A percentile compares a stretch with the other conserved stretches of the same genome.
phyloP scores from a whole-genome alignment of 805 yeast genomes.

The Kodamaea neixiangensis region DNA sequence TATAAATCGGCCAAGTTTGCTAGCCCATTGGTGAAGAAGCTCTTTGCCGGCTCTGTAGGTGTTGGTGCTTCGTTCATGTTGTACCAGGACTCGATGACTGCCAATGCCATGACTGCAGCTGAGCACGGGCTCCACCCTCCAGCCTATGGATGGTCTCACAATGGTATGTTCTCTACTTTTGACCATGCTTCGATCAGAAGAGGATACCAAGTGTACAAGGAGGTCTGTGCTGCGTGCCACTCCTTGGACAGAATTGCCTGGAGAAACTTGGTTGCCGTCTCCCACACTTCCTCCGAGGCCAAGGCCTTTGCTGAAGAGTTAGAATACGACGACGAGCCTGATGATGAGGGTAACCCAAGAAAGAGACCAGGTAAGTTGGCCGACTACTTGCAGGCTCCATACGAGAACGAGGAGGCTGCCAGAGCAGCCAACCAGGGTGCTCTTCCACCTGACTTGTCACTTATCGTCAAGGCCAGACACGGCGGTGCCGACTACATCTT shows the following conservation, averaged over 20 bases:
- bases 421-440: slow-evolving; percentile 99
- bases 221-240: slow-evolving; percentile 99
- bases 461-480: slow-evolving; percentile 98
- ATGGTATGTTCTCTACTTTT: slow-evolving; percentile 85
- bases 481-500: slow-evolving; percentile 97
- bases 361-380: slow-evolving; percentile 98
- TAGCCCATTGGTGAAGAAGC: slow-evolving; percentile 41
- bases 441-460: slow-evolving; percentile 94
- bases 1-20: slow-evolving; percentile 13
- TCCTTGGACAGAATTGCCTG: slow-evolving; percentile 96
- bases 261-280: slow-evolving; percentile 97
- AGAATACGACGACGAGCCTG: slow-evolving; percentile 96
- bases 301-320: slow-evolving; percentile 93
- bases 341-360: slow-evolving; percentile 95
- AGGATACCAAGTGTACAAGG: slow-evolving; percentile 98
- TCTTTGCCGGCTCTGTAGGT: slow-evolving; percentile 68
- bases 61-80: slow-evolving; percentile 77
- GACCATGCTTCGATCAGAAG: slow-evolving; percentile 97
- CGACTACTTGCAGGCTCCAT: slow-evolving; percentile 92
- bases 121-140: slow-evolving; percentile 99
- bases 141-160: slow-evolving; percentile 89
- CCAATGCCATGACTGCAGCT: slow-evolving; percentile 96
- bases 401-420: slow-evolving; percentile 98
- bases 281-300: slow-evolving; percentile 88
- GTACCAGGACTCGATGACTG: slow-evolving; percentile 82